Evolutionary conservation across 768 basidiomycete species (phyloP).

Genomic region (Tylopilus vinaceipallidus): DNA sequence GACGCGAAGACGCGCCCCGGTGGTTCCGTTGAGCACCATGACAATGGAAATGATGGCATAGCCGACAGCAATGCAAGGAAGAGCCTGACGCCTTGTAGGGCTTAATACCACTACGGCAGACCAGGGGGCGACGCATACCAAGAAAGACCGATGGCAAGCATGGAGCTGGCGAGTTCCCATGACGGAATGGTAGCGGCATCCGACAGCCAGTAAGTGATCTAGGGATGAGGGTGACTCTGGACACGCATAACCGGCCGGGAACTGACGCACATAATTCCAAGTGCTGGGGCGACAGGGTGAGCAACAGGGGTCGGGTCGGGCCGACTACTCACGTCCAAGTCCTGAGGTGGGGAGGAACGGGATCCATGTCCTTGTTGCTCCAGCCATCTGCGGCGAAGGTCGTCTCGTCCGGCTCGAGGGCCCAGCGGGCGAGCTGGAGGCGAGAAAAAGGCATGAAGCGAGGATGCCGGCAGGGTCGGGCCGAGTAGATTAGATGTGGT

Average conservation of each 20-base stretch:
- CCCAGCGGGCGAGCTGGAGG: constrained; percentile 43
- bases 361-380: constrained; percentile 78
- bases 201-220: constrained; percentile 29
- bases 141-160: constrained; percentile 74
- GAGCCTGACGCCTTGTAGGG: constrained; percentile 58
- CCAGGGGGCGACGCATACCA: constrained; percentile 41
- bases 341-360: constrained; percentile 56
- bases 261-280: constrained; percentile 67
- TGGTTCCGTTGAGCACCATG: constrained; percentile 77
- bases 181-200: constrained; percentile 24
- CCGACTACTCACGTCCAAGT: constrained; percentile 63
- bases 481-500: constrained; percentile 19
- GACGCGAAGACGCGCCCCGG: constrained; percentile 76
- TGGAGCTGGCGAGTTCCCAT: constrained; percentile 57
- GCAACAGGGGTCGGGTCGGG: too few relatives aligned
- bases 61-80: constrained; percentile 67
- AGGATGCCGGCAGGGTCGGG: constrained; percentile 2
- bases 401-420: constrained; percentile 48
- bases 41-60: constrained; percentile 71
- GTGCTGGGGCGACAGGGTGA: constrained; percentile 31
- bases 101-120: neutral
- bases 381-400: constrained; percentile 55
- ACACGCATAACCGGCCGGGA: constrained; percentile 34
- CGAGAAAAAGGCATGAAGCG: constrained; percentile 15
- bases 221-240: neutral